Conservation (phyloP, 75 land plant genomes). For the Cryptomeria japonica region DNA sequence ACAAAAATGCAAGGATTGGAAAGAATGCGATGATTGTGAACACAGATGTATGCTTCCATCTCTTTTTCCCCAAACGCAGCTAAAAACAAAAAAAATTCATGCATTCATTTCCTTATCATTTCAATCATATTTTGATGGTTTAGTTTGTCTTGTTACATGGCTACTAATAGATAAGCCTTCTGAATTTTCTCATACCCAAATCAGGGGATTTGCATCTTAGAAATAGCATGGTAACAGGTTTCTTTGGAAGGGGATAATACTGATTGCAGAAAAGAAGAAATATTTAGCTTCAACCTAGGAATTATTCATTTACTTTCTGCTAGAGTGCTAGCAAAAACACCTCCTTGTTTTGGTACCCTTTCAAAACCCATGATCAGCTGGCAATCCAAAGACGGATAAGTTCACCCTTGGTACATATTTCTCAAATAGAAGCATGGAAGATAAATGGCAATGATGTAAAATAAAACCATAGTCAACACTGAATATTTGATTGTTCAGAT, state of each 20-base stretch:
- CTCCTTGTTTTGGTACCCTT: not conserved
- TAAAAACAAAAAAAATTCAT: not conserved
- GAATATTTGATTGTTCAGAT: not conserved
- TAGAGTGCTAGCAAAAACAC: not conserved
- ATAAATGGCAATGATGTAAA: not conserved
- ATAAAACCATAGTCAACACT: not conserved
- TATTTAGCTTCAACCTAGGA: not conserved
- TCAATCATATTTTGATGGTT: not conserved
- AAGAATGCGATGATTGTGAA: constrained; percentile 38
- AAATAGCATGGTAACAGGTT: not conserved
- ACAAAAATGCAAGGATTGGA: constrained; percentile 60
- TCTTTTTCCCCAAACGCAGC: not conserved
- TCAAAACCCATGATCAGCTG: not conserved
- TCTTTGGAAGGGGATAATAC: not conserved
- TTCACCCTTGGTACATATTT: not conserved
- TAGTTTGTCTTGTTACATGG: not conserved
- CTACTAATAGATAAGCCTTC: not conserved
- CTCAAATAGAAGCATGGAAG: not conserved
- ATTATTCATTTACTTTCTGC: not conserved
- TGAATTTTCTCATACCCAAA: not conserved
- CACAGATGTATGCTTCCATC: constrained; percentile 31
- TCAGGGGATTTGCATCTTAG: not conserved
- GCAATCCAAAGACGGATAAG: not conserved
- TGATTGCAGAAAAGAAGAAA: not conserved
- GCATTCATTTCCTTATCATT: not conserved